phyloP scores from a whole-genome alignment of 176 grass and related monocot species.

The Canna indica region DNA sequence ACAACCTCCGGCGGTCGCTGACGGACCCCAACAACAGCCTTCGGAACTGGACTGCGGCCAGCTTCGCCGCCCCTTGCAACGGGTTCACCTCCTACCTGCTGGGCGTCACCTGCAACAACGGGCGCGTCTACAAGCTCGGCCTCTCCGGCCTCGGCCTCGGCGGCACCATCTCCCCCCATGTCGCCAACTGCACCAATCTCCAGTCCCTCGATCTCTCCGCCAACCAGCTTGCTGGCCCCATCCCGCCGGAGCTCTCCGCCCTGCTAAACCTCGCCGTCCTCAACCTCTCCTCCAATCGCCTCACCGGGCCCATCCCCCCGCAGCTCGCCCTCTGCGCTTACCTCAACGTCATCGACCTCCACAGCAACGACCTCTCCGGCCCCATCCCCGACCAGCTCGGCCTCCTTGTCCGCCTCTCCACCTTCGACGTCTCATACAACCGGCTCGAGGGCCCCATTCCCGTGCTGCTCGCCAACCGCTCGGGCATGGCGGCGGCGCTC shows the following conservation, averaged over 20 bases:
- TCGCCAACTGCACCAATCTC: slow-evolving; percentile 21
- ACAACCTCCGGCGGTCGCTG: slow-evolving; percentile 29
- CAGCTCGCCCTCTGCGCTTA: slow-evolving; percentile 8
- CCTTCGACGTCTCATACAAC: slow-evolving; percentile 16
- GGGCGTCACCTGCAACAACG: slow-evolving; percentile 5
- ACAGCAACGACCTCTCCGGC: background rate
- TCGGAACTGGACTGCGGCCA: slow-evolving; percentile 22
- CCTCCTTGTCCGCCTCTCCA: slow-evolving; percentile 13
- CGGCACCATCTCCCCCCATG: slow-evolving; percentile 32
- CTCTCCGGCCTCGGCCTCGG: slow-evolving; percentile 20
- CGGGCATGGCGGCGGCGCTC: background rate
- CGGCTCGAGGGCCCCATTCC: slow-evolving; percentile 11
- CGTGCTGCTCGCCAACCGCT: slow-evolving; percentile 1
- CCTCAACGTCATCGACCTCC: slow-evolving; percentile 7
- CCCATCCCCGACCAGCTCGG: slow-evolving; percentile 4
- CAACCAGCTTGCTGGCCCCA: slow-evolving; percentile 8
- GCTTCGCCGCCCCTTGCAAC: slow-evolving; percentile 30
- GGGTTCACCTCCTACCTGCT: slow-evolving; percentile 2
- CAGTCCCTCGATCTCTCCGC: slow-evolving; percentile 33
- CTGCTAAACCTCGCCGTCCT: slow-evolving; percentile 40
- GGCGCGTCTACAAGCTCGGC: slow-evolving; percentile 3
- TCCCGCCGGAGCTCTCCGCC: slow-evolving; percentile 15
- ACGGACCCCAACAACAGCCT: slow-evolving; percentile 32
- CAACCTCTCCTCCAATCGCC: background rate
- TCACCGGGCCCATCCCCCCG: slow-evolving; percentile 1